Percentiles rank a stretch among this genome's conserved stretches.
Evolutionary conservation across 1,284 basidiomycete species (phyloP).

Genomic region (Polyporus tsugae): DNA sequence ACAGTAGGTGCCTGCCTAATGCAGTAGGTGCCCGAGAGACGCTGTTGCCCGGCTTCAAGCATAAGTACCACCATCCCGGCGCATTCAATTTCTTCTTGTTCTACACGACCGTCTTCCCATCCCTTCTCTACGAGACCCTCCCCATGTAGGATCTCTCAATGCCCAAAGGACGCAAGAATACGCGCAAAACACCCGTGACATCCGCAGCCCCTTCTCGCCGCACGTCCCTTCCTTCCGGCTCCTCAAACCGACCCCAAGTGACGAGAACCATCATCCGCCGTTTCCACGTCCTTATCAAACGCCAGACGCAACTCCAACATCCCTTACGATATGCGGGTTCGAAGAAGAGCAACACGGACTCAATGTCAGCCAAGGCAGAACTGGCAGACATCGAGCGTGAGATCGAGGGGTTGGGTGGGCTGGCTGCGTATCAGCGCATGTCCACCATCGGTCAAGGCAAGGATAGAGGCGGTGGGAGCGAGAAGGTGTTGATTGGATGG

Average conservation of each 20-base stretch:
- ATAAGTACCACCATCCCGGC: background rate
- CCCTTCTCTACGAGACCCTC: conserved; percentile 9
- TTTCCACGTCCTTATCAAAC: conserved; percentile 76
- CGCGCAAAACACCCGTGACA: conserved; percentile 43
- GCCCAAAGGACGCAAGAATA: conserved; percentile 39
- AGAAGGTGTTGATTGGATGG: conserved; percentile 81
- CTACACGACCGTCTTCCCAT: no score
- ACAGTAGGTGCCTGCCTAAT: no score
- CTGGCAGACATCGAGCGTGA: conserved; percentile 63
- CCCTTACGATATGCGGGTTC: conserved; percentile 9
- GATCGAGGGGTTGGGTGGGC: conserved; percentile 74
- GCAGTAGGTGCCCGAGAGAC: no score
- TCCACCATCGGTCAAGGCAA: conserved; percentile 80
- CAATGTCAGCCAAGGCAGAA: conserved; percentile 38
- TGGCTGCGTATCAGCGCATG: conserved; percentile 83
- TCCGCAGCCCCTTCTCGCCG: conserved; percentile 17
- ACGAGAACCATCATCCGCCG: conserved; percentile 71
- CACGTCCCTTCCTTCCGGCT: conserved; percentile 31
- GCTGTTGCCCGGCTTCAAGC: no score
- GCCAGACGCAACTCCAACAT: conserved; percentile 56
- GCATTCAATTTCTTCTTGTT: background rate
- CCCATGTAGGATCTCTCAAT: conserved; percentile 26
- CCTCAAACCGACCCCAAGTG: conserved; percentile 56
- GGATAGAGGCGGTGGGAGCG: conserved; percentile 86
- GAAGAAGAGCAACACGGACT: conserved; percentile 21